Evolutionary conservation across 2,329 filamentous ascomycete species (phyloP), one percentile per base, ranked within the genome.

Genomic region (Aspergillus pseudoglaucus): DNA sequence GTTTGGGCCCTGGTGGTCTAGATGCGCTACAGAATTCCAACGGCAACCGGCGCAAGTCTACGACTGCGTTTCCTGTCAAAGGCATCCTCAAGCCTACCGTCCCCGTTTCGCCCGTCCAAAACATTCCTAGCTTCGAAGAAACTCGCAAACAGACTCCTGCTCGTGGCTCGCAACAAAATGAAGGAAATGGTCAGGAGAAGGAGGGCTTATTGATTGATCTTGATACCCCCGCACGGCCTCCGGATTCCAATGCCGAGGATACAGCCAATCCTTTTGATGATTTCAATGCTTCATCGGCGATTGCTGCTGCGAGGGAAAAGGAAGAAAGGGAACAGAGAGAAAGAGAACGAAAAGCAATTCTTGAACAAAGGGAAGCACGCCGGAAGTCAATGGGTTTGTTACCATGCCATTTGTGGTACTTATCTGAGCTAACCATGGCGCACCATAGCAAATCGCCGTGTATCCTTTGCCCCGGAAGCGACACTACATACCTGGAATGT

Each of bases 401-500:
- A 14, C 7, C 33, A 15, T 9, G 14, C 17, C 23, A 39, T 12
- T 10, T 12, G 5, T 6, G 37, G 14, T 18, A 20, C 10, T 4
- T 9, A 39, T 22, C 30, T 18, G 23, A 30, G 43, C 58, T 64
- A 47, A 65, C 46, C 47, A 8, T 30, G 43, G 49, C 47, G 12
- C 25, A 46, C 41, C 32, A 47, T 32, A 79, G 80, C 91, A 42
- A 95, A 93, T 65, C 83, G 93, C 61, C 83, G 93, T 62, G 93
- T 98, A 30, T 97, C 91, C 0, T 98, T 98, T 68, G 93, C 93
- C 4, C 93, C 93, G 1, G 93, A 98, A 70, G 93, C 93, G 10
- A 98, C 93, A 3, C 77, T 98, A 32, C 93, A 98, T 65, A 98
- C 93, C 0, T 97, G 95, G 78, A 90, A 97, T 62, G 90, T 93